phyloP scores from a whole-genome alignment of 306 rosid species.

The Cicer arietinum region DNA sequence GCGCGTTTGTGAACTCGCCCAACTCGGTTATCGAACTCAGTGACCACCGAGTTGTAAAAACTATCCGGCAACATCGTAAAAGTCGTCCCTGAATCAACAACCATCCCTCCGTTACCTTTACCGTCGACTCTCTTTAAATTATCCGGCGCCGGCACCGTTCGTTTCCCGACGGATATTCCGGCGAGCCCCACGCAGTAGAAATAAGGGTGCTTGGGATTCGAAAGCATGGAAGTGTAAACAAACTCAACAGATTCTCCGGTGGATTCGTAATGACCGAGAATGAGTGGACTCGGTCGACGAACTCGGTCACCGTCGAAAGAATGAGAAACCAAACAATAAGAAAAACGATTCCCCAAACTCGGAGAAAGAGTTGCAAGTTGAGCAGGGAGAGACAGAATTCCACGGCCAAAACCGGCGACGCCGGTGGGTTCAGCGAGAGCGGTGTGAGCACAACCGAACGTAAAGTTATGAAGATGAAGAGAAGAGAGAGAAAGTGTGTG shows the following conservation, averaged over 20 bases:
- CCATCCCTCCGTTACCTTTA: conserved; percentile 76
- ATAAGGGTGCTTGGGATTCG: conserved; percentile 84
- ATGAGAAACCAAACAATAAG: conserved; percentile 88
- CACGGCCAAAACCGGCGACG: conserved; percentile 94
- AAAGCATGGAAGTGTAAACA: conserved; percentile 75
- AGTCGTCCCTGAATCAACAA: conserved; percentile 93
- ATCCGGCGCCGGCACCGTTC: conserved; percentile 64
- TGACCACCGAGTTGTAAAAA: conserved; percentile 67
- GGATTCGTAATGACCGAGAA: conserved; percentile 62
- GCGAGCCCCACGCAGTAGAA: conserved; percentile 76
- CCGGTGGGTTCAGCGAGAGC: conserved; percentile 90
- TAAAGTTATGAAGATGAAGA: conserved; percentile 64
- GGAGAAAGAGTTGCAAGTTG: conserved; percentile 73
- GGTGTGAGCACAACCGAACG: conserved; percentile 90
- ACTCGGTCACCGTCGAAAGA: conserved; percentile 70
- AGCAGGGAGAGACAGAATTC: conserved; percentile 73
- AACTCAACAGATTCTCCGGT: conserved; percentile 40
- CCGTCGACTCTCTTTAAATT: conserved; percentile 57
- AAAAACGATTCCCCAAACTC: conserved; percentile 75
- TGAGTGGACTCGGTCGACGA: conserved; percentile 82
- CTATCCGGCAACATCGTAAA: conserved; percentile 84
- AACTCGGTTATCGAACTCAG: conserved; percentile 70
- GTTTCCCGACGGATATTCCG: conserved; percentile 72
- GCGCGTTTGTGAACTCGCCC: conserved; percentile 69
- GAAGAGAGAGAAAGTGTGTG: conserved; percentile 60